Evolutionary conservation across 2,329 filamentous ascomycete species (phyloP).

Genomic region (Fusarium gaditjirri): DNA sequence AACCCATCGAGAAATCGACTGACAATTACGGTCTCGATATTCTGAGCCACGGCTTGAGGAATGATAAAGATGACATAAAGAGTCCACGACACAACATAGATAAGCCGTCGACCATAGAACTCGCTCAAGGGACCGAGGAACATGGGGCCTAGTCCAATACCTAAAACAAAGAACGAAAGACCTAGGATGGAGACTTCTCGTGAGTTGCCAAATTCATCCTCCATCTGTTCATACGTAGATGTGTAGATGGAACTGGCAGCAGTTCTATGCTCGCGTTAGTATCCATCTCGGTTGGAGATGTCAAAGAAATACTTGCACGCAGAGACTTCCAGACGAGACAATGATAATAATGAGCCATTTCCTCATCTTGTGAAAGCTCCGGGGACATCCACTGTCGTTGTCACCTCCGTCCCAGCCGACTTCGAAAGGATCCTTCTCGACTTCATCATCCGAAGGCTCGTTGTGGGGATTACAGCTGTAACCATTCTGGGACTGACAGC

Average conservation of each 20-base stretch:
- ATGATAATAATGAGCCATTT: slow-evolving; percentile 86
- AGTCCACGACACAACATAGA: slow-evolving; percentile 80
- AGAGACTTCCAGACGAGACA: slow-evolving; percentile 78
- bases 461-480: slow-evolving; percentile 51
- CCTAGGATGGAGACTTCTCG: slow-evolving; percentile 81
- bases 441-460: background rate
- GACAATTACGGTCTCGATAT: slow-evolving; percentile 83
- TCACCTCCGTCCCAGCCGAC: slow-evolving; percentile 80
- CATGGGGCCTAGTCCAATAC: slow-evolving; percentile 72
- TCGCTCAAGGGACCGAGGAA: slow-evolving; percentile 73
- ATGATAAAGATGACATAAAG: slow-evolving; percentile 84
- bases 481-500: slow-evolving; percentile 56
- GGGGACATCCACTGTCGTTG: slow-evolving; percentile 77
- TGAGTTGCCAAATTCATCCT: slow-evolving; percentile 77
- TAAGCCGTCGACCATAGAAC: slow-evolving; percentile 84
- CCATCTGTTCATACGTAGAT: slow-evolving; percentile 81
- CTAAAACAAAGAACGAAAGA: slow-evolving; percentile 84
- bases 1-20: slow-evolving; percentile 82
- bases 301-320: slow-evolving; percentile 73
- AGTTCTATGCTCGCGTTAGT: slow-evolving; percentile 63
- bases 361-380: slow-evolving; percentile 70
- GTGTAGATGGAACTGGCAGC: slow-evolving; percentile 91
- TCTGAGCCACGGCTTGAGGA: slow-evolving; percentile 82
- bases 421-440: slow-evolving; percentile 65
- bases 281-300: background rate